Conservation (phyloP, 768 basidiomycete genomes). For the Mycena vulgaris region DNA sequence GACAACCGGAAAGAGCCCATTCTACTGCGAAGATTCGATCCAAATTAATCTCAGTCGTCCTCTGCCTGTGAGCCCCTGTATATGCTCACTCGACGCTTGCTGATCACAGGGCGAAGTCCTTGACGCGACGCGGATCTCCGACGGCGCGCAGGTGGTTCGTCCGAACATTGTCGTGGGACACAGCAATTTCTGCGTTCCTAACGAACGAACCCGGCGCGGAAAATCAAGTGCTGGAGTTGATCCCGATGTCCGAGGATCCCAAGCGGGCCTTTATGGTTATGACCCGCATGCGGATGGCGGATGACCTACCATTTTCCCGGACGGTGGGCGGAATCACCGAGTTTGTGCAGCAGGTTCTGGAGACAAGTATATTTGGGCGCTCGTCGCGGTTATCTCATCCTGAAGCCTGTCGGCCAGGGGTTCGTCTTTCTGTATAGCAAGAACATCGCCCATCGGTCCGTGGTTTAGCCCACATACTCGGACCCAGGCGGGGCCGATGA, state of each 20-base stretch:
- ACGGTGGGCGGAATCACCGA: background rate
- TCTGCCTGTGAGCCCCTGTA: no score
- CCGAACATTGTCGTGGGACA: background rate
- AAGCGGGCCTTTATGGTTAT: background rate
- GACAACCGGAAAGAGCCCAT: no score
- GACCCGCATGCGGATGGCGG: conserved; percentile 4
- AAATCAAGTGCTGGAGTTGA: no score
- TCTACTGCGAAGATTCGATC: no score
- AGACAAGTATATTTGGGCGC: background rate
- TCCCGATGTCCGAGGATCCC: no score
- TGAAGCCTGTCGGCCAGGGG: background rate
- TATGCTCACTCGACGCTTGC: no score
- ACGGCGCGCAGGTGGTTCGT: background rate
- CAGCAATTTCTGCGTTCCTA: background rate
- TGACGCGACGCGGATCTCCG: background rate
- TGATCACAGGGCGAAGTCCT: no score
- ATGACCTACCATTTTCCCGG: background rate
- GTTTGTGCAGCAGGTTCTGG: conserved; percentile 10
- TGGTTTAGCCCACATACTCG: background rate
- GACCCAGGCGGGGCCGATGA: background rate
- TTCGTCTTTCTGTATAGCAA: conserved; percentile 12
- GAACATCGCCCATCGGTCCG: conserved; percentile 23
- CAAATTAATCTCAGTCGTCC: no score
- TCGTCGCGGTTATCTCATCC: background rate
- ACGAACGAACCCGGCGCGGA: no score